These are phyloP conservation scores for Phytophthora litchii DNA, from an alignment of 352 stramenopile species.

Conservation along the genomic window DNA sequence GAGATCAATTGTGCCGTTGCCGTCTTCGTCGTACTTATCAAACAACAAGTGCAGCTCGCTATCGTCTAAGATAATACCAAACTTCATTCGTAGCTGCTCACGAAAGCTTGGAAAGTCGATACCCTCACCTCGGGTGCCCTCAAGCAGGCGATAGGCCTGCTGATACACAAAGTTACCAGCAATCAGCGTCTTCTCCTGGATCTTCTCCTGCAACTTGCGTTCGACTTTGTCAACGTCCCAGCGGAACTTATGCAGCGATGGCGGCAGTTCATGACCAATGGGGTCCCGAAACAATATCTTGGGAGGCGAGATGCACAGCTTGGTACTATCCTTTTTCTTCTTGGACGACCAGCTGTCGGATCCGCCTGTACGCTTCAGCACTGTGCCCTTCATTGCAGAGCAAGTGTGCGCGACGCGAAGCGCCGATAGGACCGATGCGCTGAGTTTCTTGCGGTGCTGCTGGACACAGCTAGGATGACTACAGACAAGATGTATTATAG, in stretches of 20 bases:
- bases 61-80: conserved; percentile 81
- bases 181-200: conserved; percentile 87
- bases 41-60: conserved; percentile 77
- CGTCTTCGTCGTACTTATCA: conserved; percentile 85
- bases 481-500: conserved; percentile 21
- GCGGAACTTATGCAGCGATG: conserved; percentile 72
- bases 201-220: conserved; percentile 84
- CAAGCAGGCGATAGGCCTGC: conserved; percentile 82
- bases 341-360: conserved; percentile 14
- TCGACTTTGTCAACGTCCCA: conserved; percentile 85
- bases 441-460: conserved; percentile 17
- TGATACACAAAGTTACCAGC: conserved; percentile 87
- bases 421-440: conserved; percentile 1
- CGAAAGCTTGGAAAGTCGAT: conserved; percentile 82
- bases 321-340: conserved; percentile 42
- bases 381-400: conserved; percentile 45
- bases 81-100: conserved; percentile 78
- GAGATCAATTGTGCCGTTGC: conserved; percentile 81
- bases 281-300: conserved; percentile 72
- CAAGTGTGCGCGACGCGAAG: not conserved
- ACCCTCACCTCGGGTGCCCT: conserved; percentile 70
- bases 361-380: conserved; percentile 39
- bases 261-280: conserved; percentile 58
- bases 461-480: conserved; percentile 15
- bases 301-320: conserved; percentile 49